Conservation (phyloP, 345 rosid genomes). For the Eucalyptus curtisii region DNA sequence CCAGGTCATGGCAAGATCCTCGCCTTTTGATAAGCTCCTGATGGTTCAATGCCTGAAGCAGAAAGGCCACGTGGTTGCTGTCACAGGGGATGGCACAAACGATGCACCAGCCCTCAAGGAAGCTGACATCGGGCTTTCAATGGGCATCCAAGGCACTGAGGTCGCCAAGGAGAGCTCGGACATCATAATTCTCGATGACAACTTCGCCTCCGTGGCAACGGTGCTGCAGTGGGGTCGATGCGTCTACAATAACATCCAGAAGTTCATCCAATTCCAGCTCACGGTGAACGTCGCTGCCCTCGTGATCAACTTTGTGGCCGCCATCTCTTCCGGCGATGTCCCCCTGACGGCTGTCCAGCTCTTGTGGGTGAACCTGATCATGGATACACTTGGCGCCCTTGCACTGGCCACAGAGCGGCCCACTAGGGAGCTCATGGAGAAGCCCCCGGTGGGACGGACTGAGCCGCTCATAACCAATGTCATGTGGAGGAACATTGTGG, state of each 20-base stretch:
- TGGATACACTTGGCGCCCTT: slow-evolving; percentile 72
- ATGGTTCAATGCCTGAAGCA: slow-evolving; percentile 69
- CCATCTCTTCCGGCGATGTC: slow-evolving; percentile 61
- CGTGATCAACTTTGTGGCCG: slow-evolving; percentile 60
- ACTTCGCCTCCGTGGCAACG: slow-evolving; percentile 54
- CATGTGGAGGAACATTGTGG: slow-evolving; percentile 71
- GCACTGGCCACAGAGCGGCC: slow-evolving; percentile 63
- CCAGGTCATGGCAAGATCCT: slow-evolving; percentile 74
- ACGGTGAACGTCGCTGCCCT: slow-evolving; percentile 60
- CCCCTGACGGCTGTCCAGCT: slow-evolving; percentile 71
- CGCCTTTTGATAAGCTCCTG: slow-evolving; percentile 62
- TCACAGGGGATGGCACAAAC: slow-evolving; percentile 65
- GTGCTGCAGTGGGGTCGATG: slow-evolving; percentile 74
- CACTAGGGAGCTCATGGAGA: slow-evolving; percentile 49
- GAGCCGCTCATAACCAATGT: slow-evolving; percentile 58
- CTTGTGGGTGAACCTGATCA: slow-evolving; percentile 67
- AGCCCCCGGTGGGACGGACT: slow-evolving; percentile 40
- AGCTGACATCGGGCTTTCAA: slow-evolving; percentile 65
- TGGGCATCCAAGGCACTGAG: slow-evolving; percentile 75
- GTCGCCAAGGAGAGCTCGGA: slow-evolving; percentile 80
- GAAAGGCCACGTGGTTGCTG: slow-evolving; percentile 64
- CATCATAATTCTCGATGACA: slow-evolving; percentile 64
- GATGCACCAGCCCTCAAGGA: slow-evolving; percentile 76
- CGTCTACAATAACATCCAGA: slow-evolving; percentile 67
- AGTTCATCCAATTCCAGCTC: slow-evolving; percentile 77